Percentiles rank a stretch among this genome's conserved stretches.
Evolutionary conservation across 352 stramenopile genomes (phyloP).

Genomic region (Globisporangium irregulare): DNA sequence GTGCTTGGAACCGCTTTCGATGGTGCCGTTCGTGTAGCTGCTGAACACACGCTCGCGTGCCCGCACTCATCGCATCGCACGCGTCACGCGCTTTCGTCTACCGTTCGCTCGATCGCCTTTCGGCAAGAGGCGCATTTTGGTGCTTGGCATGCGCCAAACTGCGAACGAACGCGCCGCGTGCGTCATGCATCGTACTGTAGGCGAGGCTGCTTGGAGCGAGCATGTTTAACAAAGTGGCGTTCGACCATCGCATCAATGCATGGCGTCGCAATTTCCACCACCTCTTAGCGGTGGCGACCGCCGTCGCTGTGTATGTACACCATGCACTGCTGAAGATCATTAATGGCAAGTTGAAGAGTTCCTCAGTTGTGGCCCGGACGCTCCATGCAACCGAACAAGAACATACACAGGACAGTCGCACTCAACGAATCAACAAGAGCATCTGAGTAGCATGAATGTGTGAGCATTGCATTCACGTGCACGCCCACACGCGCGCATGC

Average conservation of each 20-base stretch:
- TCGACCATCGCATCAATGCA: background rate
- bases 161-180: background rate
- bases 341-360: background rate
- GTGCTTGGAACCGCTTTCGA: background rate
- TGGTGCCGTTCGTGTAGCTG: background rate
- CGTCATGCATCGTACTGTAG: background rate
- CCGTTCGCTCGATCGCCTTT: background rate
- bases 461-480: background rate
- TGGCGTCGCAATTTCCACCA: too few species aligned
- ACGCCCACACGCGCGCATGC: background rate
- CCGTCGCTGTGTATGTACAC: too few species aligned
- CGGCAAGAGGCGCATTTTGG: background rate
- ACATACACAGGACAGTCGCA: background rate
- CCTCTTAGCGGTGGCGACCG: too few species aligned
- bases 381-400: background rate
- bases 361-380: background rate
- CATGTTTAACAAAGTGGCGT: background rate
- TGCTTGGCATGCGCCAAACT: conserved; percentile 3
- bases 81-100: conserved; percentile 1
- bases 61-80: background rate
- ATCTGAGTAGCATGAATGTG: background rate
- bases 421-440: background rate
- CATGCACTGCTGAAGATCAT: too few species aligned
- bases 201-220: background rate
- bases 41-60: background rate